A percentile compares a stretch with the other conserved stretches of the same genome.
Evolutionary conservation across 140 eudicot genomes (phyloP).

Genomic region (Bidens hawaiensis): DNA sequence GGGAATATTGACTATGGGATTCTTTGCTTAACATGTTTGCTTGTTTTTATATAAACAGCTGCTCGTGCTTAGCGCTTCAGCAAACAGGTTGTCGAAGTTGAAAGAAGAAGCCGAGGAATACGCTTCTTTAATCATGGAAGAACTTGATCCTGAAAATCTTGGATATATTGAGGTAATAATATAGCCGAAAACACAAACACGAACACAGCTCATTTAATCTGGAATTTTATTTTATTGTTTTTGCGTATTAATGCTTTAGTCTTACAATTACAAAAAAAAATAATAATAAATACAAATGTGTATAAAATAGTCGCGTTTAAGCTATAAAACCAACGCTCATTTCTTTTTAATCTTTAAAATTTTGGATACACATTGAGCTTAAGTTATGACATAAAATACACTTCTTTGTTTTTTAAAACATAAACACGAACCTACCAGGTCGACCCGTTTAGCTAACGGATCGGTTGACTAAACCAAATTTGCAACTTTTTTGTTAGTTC

Average conservation of each 20-base stretch:
- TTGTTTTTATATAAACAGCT: slow-evolving; percentile 46
- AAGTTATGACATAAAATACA: neutral
- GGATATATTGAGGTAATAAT: slow-evolving; percentile 90
- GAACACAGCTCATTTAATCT: neutral
- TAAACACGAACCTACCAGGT: neutral
- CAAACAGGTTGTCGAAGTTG: slow-evolving; percentile 71
- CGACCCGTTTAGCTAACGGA: neutral
- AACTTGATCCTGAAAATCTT: slow-evolving; percentile 80
- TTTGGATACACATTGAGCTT: neutral
- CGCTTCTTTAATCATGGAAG: slow-evolving; percentile 94
- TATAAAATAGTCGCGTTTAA: neutral
- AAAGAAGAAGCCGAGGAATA: slow-evolving; percentile 91
- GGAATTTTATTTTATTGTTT: no score
- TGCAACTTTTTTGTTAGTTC: neutral
- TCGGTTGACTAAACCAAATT: neutral
- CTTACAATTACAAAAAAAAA: neutral
- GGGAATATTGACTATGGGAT: neutral
- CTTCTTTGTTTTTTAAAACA: neutral
- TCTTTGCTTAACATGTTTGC: neutral
- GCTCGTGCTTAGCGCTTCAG: slow-evolving; percentile 90
- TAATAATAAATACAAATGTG: neutral
- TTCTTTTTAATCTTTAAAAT: no score
- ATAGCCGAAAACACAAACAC: neutral
- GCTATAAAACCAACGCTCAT: neutral
- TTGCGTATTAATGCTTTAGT: neutral